Base-by-base conservation (phyloP, 2,329 filamentous ascomycete genomes). In the Stachybotrys chartarum region DNA sequence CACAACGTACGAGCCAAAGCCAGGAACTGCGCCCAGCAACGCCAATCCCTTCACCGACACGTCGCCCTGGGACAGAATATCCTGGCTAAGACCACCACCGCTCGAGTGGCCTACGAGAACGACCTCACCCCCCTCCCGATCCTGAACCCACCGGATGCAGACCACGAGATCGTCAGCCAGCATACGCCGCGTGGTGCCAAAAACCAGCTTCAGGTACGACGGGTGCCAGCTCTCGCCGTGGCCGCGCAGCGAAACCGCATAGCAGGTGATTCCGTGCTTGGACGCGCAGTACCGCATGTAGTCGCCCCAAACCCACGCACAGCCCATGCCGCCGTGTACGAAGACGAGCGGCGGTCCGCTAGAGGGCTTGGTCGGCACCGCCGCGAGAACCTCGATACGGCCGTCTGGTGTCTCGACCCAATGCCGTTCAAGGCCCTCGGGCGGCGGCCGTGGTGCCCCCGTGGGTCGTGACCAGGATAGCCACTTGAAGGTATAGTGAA, bases 271-370 rank as follows among this genome's bases (percentile, higher is more conserved):
- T 14, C 75, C 74, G 30, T 65, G 65, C 45, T 47, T n/a, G 6
- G 66, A 58, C 3, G 76, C 68, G 54, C 82, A 75, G 60, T 71
- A 78, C 30, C 66, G 68, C 71, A 83, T 76, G 60, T 79, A 83
- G 48, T 75, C 70, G 8, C 75, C 68, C 77, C 78, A 83, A 18
- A 81, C 72, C 63, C 73, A 75, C 7, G 80, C 81, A 54, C 71
- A 71, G 46, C 79, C 80, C 70, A 81, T 80, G 51, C 78, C 78
- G 45, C 79, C 80, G 58, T 83, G 79, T 39, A 75, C 68, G 65
- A 82, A 81, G 67, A 81, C 73, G 12, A 82, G 63, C 2, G 76
- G 73, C 10, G 71, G 46, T 46, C 54, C 61, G 30, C 57, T 55
- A 3, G 54, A 45, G 45, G 47, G 53, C 18, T 56, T 58, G 2